Evolutionary conservation across 2,329 filamentous ascomycete genomes (phyloP), one percentile per base, ranked within the genome.

Genomic region (Orbilia javanica): DNA sequence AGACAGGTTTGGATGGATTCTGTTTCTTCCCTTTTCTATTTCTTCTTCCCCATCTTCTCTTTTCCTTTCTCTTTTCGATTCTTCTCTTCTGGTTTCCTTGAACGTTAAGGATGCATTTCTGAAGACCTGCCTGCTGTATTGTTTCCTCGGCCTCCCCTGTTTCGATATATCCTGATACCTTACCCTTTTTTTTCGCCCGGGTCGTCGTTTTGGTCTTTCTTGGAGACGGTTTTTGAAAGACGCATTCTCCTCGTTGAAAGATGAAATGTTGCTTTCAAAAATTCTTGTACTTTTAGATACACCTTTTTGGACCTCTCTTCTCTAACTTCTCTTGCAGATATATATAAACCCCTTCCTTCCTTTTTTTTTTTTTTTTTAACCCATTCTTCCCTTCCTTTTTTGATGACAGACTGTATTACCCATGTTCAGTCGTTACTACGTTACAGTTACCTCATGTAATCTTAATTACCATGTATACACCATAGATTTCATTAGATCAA

Each of bases 211-310:
- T 66, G 63, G 63, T 50, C 42, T 66, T 65, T 50, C 42, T 66
- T 66, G 42, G 27, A 22, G 29, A 50, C 42, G 18, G 10, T 52
- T 66, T 50, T 66, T 66, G 42, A 27, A 66, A 46, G 27, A 20
- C 1, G 3, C 63, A 36, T 50, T 52, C n/a, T 50, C 46, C 25
- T 25, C 10, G n/a, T 22, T 18, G 18, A 52, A 36, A 29, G 31
- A 44, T 27, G n/a, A 39, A 64, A 44, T 64, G 22, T 63, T 46
- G 22, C 42, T 48, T 55, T 25, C 15, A 55, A 46, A 22, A 29
- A 55, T 70, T 57, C 48, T 36, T 77, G 73, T 77, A 77, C 57
- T 77, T 71, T 77, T 77, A 77, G 73, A 77, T 60, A 39, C 34
- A 31, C 27, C 31, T 60, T 60, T 50, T 69, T 25, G 60, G 62